These are phyloP conservation scores for Athelia psychrophila DNA, from an alignment of 1,284 basidiomycete genomes.

Conservation along the genomic window DNA sequence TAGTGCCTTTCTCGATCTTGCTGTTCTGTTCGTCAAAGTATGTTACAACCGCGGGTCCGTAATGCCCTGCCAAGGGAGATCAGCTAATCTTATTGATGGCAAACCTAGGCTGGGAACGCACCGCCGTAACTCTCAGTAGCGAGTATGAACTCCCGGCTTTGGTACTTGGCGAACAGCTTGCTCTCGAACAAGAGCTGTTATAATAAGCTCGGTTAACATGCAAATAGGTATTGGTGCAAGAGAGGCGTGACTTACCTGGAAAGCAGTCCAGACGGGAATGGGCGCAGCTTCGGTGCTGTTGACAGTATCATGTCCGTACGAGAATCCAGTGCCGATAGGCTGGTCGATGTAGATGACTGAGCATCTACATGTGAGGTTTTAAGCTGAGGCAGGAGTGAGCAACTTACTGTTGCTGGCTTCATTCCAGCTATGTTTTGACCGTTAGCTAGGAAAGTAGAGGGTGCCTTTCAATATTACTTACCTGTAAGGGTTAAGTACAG, in stretches of 20 bases:
- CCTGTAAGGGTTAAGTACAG: constrained; percentile 54
- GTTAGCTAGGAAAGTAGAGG: constrained; percentile 6
- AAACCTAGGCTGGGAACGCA: too few relatives aligned
- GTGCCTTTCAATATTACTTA: constrained; percentile 14
- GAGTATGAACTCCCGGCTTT: constrained; percentile 62
- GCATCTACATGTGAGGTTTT: background rate
- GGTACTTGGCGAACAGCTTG: constrained; percentile 52
- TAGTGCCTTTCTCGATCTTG: constrained; percentile 42
- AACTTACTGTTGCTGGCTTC: constrained; percentile 60
- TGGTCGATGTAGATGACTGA: constrained; percentile 76
- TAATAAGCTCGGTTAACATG: constrained; percentile 55
- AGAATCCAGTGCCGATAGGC: constrained; percentile 69
- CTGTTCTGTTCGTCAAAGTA: constrained; percentile 68
- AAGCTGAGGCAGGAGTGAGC: background rate
- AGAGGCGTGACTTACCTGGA: constrained; percentile 29
- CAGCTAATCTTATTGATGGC: too few relatives aligned
- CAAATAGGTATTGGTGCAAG: constrained; percentile 46
- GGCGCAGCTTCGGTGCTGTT: constrained; percentile 54
- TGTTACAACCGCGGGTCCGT: constrained; percentile 60
- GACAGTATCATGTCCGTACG: constrained; percentile 51
- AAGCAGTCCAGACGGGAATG: constrained; percentile 34
- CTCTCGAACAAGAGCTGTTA: constrained; percentile 50
- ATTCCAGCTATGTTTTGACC: constrained; percentile 53
- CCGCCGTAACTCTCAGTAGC: constrained; percentile 68
- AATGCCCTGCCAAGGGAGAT: too few relatives aligned